Evolutionary conservation across 139 green algal species (phyloP).

Genomic region (Chlorella sp.): DNA sequence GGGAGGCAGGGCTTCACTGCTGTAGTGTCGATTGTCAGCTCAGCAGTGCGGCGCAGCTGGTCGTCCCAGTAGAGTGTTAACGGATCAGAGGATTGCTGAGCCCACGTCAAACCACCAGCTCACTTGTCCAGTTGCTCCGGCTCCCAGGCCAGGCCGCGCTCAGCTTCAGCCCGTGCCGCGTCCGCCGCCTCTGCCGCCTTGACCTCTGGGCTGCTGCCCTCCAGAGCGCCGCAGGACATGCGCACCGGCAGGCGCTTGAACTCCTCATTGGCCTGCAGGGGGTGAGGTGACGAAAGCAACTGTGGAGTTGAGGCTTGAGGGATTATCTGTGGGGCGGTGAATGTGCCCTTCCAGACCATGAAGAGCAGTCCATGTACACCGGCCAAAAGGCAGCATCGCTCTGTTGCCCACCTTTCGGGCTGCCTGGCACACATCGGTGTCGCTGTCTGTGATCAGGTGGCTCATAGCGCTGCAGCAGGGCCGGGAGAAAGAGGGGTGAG

Average conservation of each 20-base stretch:
- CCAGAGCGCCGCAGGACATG: constrained; percentile 61
- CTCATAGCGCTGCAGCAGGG: constrained; percentile 60
- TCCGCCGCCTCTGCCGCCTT: constrained; percentile 28
- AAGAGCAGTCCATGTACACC: too few species aligned
- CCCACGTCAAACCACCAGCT: too few species aligned
- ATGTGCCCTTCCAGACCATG: too few species aligned
- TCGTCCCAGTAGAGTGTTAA: too few species aligned
- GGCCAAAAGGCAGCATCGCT: too few species aligned
- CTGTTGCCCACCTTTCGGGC: constrained; percentile 49
- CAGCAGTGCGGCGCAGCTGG: too few species aligned
- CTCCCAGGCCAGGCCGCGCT: neutral
- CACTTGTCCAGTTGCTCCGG: constrained; percentile 24
- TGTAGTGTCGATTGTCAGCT: too few species aligned
- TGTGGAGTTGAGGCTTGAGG: too few species aligned
- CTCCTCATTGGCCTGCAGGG: constrained; percentile 49
- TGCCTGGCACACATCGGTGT: constrained; percentile 66
- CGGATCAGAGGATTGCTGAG: too few species aligned
- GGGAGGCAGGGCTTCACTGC: too few species aligned
- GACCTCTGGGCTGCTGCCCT: constrained; percentile 21
- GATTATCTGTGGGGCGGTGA: too few species aligned
- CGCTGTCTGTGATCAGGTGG: constrained; percentile 79
- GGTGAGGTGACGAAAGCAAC: neutral
- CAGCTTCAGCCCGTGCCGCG: neutral
- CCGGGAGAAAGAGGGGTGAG: too few species aligned
- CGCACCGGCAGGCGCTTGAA: constrained; percentile 78